Base-by-base conservation (phyloP, 768 basidiomycete species). In the Tricholoma matsutake region DNA sequence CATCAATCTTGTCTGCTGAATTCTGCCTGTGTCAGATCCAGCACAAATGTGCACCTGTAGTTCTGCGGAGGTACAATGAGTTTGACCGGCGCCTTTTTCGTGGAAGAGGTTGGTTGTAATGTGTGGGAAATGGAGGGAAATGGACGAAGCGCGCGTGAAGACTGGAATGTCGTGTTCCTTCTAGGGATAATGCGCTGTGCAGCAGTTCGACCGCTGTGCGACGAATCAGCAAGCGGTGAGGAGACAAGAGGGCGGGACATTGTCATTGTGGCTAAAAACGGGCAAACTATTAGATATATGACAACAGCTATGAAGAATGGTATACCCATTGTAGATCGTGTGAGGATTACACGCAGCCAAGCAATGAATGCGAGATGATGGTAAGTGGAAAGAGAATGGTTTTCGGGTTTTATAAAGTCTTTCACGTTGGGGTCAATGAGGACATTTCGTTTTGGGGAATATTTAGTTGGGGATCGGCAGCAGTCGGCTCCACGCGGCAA, bases 21-120 rank as follows among this genome's bases (percentile, higher is more conserved):
- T 72, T 94, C 92, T 7, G 85, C 91, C 71, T 92, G 92, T 0
- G 92, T 92, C 60, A 94, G 81, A 73, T 93, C 83, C 56, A 94
- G 84, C 62, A 88, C 78, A 67, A 92, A 94, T 39, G 83, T 84
- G 53, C 79, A 78, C 71, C 83, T 82, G 73, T 84, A 85, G 71
- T 89, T 86, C 68, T 85, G 80, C 28, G 92, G 90, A 9, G 90
- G 88, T 71, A 91, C 83, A 60, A 94, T 92, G 69, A 93, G 79
- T 69, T 94, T 94, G 16, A 86, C 79, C 6, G 86, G 77, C 58
- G 83, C 83, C 54, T 78, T 79, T 59, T 68, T 73, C 6, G 69
- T 62, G 35, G 62, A 59, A n/a, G 69, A 56, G 31, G 62, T 67
- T 60, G 72, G 70, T 58, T 72, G 75, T 56, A 81, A 63, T 11